A percentile compares a stretch with the other conserved stretches of the same genome.
Evolutionary conservation across 2,329 filamentous ascomycete species (phyloP).

Genomic region (Geosmithia putterillii): DNA sequence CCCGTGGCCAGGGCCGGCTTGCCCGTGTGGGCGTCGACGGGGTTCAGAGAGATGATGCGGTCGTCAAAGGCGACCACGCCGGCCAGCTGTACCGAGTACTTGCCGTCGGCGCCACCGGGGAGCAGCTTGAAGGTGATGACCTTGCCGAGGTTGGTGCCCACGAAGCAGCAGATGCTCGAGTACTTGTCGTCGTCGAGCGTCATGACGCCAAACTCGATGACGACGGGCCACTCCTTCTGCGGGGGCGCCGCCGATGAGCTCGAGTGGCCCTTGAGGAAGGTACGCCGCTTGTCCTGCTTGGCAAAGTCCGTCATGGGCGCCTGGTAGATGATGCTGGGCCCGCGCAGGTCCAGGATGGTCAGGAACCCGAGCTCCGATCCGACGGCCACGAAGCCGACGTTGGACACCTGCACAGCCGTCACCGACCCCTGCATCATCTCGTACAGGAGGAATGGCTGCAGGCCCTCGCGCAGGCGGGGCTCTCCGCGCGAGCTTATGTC

Average conservation of each 20-base stretch:
- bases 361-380: conserved; percentile 76
- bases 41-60: conserved; percentile 61
- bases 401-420: conserved; percentile 70
- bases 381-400: conserved; percentile 81
- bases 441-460: conserved; percentile 70
- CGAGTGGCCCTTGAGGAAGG: conserved; percentile 45
- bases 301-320: conserved; percentile 60
- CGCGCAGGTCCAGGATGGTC: conserved; percentile 76
- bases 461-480: conserved; percentile 59
- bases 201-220: conserved; percentile 85
- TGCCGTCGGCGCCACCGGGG: conserved; percentile 52
- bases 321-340: conserved; percentile 72
- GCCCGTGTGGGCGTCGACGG: conserved; percentile 70
- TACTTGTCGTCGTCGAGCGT: conserved; percentile 89
- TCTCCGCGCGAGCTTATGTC: conserved; percentile 66
- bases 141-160: conserved; percentile 76
- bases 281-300: conserved; percentile 64
- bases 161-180: conserved; percentile 86
- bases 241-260: conserved; percentile 18
- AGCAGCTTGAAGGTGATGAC: conserved; percentile 84
- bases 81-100: conserved; percentile 58
- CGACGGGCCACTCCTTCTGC: conserved; percentile 61
- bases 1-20: conserved; percentile 66
- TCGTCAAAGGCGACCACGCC: conserved; percentile 58
- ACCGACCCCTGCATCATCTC: conserved; percentile 75